A percentile compares a stretch with the other conserved stretches of the same genome.
These are phyloP conservation scores for Fraxinus greggii DNA, from an alignment of 305 asterid genomes.

Conservation along the genomic window DNA sequence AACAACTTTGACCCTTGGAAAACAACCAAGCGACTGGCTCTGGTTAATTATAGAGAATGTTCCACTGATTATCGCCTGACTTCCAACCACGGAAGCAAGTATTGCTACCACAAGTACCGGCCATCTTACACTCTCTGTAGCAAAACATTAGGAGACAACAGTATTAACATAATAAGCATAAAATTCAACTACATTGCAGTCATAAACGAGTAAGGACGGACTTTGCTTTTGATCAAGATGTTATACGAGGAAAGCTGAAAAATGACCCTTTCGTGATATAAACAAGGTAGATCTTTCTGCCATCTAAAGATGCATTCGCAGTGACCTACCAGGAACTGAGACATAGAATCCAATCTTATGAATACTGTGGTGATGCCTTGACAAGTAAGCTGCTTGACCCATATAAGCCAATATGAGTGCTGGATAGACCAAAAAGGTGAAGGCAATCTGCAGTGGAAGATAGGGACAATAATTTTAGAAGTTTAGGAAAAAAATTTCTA, in stretches of 20 bases:
- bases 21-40: slow-evolving; percentile 91
- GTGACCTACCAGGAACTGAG: slow-evolving; percentile 80
- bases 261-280: not conserved
- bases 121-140: slow-evolving; percentile 74
- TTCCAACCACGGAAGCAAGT: slow-evolving; percentile 95
- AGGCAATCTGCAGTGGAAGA: slow-evolving; percentile 71
- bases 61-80: slow-evolving; percentile 96
- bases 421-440: slow-evolving; percentile 91
- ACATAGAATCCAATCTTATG: slow-evolving; percentile 83
- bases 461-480: not conserved
- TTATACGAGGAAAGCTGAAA: not conserved
- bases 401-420: slow-evolving; percentile 87
- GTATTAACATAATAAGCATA: slow-evolving; percentile 2
- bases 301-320: not conserved
- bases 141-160: slow-evolving; percentile 3
- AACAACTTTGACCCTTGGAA: slow-evolving; percentile 89
- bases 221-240: not conserved
- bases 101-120: slow-evolving; percentile 87
- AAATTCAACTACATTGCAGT: not conserved
- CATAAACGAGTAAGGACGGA: not conserved
- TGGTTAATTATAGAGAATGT: slow-evolving; percentile 96
- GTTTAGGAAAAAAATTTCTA: not conserved
- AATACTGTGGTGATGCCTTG: slow-evolving; percentile 75
- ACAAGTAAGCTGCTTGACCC: slow-evolving; percentile 97
- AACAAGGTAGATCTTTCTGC: not conserved